These are phyloP conservation scores for Agrocybe praecox DNA, from an alignment of 768 basidiomycete species.

Conservation along the genomic window DNA sequence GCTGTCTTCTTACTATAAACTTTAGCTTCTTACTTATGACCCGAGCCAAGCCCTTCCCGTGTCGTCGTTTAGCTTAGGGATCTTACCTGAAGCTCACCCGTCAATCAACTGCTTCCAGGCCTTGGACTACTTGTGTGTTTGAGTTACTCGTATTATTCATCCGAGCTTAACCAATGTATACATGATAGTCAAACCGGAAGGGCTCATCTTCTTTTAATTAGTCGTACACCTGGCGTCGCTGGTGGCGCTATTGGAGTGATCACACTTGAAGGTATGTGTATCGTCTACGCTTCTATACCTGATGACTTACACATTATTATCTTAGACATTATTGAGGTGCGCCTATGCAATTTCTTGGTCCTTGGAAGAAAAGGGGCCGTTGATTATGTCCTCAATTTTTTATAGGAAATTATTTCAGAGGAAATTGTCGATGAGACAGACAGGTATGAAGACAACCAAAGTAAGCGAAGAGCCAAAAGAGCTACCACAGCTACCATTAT, in stretches of 20 bases:
- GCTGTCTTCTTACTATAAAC: not conserved
- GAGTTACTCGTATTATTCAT: not conserved
- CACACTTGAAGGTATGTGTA: slow-evolving; percentile 71
- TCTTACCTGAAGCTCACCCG: slow-evolving; percentile 88
- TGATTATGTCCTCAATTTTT: not conserved
- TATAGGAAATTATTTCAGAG: slow-evolving; percentile 87
- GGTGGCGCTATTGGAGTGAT: slow-evolving; percentile 92
- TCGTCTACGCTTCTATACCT: too few relatives aligned
- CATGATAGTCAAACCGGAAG: slow-evolving; percentile 83
- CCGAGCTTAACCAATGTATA: not conserved
- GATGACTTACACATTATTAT: not conserved
- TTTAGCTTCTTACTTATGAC: slow-evolving; percentile 85
- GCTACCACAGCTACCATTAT: slow-evolving; percentile 76
- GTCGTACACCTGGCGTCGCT: slow-evolving; percentile 75
- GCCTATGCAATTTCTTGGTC: not conserved
- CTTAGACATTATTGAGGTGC: slow-evolving; percentile 78
- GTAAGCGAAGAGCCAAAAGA: slow-evolving; percentile 73
- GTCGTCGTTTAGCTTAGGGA: slow-evolving; percentile 73
- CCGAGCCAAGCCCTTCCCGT: slow-evolving; percentile 78
- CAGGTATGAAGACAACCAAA: slow-evolving; percentile 84
- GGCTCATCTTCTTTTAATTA: slow-evolving; percentile 88
- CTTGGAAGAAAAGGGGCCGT: not conserved
- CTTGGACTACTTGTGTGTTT: slow-evolving; percentile 84
- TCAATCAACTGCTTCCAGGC: slow-evolving; percentile 95
- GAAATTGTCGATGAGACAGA: slow-evolving; percentile 98